phyloP scores from a whole-genome alignment of 805 yeast genomes.

The Candida tallmaniae region DNA sequence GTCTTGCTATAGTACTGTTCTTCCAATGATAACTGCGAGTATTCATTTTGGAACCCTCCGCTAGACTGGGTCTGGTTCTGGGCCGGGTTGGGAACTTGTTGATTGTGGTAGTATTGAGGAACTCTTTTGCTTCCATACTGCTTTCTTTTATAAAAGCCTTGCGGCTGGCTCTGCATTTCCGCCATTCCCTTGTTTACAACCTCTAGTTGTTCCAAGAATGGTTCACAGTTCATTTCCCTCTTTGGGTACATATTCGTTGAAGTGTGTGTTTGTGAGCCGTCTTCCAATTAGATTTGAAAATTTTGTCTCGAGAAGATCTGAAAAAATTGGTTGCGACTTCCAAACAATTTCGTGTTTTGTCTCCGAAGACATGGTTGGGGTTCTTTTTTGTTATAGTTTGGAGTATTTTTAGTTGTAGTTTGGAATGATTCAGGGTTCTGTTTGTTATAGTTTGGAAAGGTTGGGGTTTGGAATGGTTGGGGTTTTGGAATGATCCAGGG shows the following conservation, averaged over 20 bases:
- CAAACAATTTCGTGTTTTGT: no score
- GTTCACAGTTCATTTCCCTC: conserved; percentile 23
- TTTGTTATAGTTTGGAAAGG: no score
- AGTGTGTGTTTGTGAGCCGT: not conserved
- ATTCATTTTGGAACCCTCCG: not conserved
- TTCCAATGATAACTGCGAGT: not conserved
- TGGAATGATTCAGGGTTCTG: no score
- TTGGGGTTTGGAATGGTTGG: no score
- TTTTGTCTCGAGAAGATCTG: not conserved
- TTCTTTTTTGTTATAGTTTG: no score
- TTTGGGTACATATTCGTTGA: conserved; percentile 13
- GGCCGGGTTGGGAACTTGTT: not conserved
- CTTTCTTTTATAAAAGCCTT: conserved; percentile 8
- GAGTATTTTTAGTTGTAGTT: no score
- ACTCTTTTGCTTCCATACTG: conserved; percentile 1
- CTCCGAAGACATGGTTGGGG: no score
- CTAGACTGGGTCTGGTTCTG: conserved; percentile 1
- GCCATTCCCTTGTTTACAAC: conserved; percentile 26
- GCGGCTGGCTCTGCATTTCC: conserved; percentile 32
- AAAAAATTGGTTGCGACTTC: not conserved
- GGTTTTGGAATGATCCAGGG: no score
- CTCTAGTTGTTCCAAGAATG: conserved; percentile 33
- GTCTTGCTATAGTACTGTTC: not conserved
- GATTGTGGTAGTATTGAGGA: conserved; percentile 1
- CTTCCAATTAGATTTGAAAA: not conserved